Conservation (phyloP, 73 alveolate genomes). For the Paramecium pentaurelia region DNA sequence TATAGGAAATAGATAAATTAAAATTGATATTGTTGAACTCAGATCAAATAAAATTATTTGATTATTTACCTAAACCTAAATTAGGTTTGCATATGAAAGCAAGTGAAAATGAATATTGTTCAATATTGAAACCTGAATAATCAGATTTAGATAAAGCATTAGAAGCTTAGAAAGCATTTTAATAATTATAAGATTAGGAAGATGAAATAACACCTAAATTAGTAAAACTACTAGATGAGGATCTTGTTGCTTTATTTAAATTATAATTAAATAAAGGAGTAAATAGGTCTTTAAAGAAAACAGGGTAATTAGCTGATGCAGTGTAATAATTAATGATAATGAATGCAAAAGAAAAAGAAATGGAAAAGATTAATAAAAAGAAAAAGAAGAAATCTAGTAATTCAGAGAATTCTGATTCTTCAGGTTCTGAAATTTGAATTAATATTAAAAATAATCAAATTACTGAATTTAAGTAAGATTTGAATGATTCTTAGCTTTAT, state of each 20-base stretch:
- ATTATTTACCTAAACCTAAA: constrained; percentile 54
- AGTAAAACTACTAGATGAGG: neutral
- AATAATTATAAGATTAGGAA: neutral
- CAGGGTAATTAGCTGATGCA: neutral
- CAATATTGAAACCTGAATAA: neutral
- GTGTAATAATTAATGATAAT: neutral
- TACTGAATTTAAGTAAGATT: neutral
- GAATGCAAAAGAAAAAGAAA: neutral
- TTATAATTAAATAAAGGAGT: neutral
- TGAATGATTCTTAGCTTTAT: neutral
- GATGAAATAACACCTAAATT: constrained; percentile 6
- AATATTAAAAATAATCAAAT: neutral
- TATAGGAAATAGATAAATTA: constrained; percentile 53
- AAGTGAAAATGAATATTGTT: constrained; percentile 7
- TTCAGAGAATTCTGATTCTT: neutral
- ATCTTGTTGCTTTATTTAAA: neutral
- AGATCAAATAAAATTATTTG: constrained; percentile 51
- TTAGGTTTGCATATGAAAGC: neutral
- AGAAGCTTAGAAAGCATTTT: constrained; percentile 33
- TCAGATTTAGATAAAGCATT: constrained; percentile 26
- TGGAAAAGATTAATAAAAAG: neutral
- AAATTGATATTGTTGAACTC: constrained; percentile 5
- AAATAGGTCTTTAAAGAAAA: neutral
- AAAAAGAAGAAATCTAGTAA: neutral
- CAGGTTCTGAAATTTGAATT: neutral